Base-by-base conservation (phyloP, 2,329 filamentous ascomycete genomes). In the Ilyonectria destructans region DNA sequence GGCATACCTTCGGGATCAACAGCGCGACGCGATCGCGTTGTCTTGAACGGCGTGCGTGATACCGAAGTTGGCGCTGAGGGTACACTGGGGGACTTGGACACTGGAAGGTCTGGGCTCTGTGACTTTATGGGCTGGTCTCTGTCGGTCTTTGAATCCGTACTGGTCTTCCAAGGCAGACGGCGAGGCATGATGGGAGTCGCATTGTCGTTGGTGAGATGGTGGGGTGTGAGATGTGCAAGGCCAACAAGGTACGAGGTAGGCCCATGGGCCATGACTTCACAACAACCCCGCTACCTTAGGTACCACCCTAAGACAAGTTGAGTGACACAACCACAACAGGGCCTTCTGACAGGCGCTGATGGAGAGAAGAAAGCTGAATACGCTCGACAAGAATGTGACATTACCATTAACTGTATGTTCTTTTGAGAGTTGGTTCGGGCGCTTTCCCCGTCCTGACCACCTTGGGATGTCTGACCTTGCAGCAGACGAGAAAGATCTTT, bases 111-210 rank as follows among this genome's bases (percentile, higher is more conserved):
- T 31, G 71, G 65, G 10, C 55, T 74, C 12, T 69, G 67, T 1
- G 51, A 7, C 33, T 71, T 72, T 15, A 54, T 8, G 4, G n/a
- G 3, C n/a, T 71, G 60, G 19, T 59, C 58, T 19, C 58, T 71
- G 23, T 56, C 49, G 6, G 58, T 56, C 17, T 37, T 61, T 7
- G 69, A 67, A n/a, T 62, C 52, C 56, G 57, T 52, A 15, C 63
- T 54, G 60, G 76, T 81, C 63, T 85, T 83, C 86, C 87, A 89
- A 2, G 87, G 87, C 7, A 89, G 74, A 68, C 84, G 83, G 71
- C 87, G 85, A 23, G 85, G 80, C 87, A 89, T 89, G 65, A 17
- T 31, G n/a, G 31, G 54, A 10, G 48, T 43, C 6, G 21, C 56
- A 57, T 61, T 26, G 40, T 65, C 17, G 29, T 35, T 40, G 51